These are phyloP conservation scores for Zasmidium angulare DNA, from an alignment of 2,329 filamentous ascomycete species.

Conservation along the genomic window DNA sequence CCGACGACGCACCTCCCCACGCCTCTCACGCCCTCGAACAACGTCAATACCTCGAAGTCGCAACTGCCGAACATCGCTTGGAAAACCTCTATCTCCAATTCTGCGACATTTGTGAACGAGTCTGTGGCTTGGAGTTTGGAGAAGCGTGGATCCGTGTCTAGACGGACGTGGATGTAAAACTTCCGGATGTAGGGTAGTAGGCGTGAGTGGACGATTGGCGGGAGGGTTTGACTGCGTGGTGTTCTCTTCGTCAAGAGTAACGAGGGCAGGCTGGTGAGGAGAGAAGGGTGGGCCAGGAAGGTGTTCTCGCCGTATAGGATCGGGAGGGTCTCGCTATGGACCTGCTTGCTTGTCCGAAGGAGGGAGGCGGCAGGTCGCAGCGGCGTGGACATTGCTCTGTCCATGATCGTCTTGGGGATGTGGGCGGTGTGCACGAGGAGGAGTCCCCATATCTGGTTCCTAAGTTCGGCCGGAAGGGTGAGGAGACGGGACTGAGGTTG, in stretches of 20 bases:
- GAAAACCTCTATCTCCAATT: slow-evolving; percentile 52
- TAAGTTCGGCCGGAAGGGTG: slow-evolving; percentile 58
- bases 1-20: slow-evolving; percentile 46
- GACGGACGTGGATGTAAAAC: slow-evolving; percentile 48
- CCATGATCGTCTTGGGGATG: background rate
- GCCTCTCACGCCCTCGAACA: slow-evolving; percentile 49
- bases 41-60: slow-evolving; percentile 42
- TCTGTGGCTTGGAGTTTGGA: slow-evolving; percentile 37
- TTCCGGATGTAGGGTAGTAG: slow-evolving; percentile 19
- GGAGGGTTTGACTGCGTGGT: slow-evolving; percentile 19
- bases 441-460: slow-evolving; percentile 55
- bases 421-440: slow-evolving; percentile 30
- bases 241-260: slow-evolving; percentile 37
- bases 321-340: slow-evolving; percentile 42
- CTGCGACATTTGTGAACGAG: slow-evolving; percentile 49
- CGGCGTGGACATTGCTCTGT: slow-evolving; percentile 11
- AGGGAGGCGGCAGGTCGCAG: slow-evolving; percentile 42
- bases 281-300: slow-evolving; percentile 51
- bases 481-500: slow-evolving; percentile 33
- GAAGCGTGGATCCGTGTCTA: slow-evolving; percentile 53
- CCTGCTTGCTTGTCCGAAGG: slow-evolving; percentile 42
- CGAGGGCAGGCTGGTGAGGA: slow-evolving; percentile 45
- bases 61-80: slow-evolving; percentile 47
- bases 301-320: slow-evolving; percentile 52
- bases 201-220: slow-evolving; percentile 37